Evolutionary conservation across 495 filamentous ascomycete genomes (phyloP).

Genomic region (Pseudevernia furfuracea): DNA sequence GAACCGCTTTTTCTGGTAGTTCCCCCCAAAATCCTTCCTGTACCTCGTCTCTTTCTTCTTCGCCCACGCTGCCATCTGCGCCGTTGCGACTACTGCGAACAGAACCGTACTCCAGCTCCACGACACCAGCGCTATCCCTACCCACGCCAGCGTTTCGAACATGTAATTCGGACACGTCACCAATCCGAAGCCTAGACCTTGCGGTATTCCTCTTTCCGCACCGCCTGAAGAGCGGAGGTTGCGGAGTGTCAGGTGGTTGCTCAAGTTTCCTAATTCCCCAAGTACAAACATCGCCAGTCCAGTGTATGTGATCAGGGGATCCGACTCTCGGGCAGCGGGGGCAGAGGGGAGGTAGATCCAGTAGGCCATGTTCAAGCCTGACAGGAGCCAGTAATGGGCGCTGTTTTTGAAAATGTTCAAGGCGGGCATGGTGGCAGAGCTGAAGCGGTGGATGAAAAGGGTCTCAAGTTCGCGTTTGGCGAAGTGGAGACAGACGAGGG

Average conservation of each 20-base stretch:
- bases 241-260: constrained; percentile 68
- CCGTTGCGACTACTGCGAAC: constrained; percentile 59
- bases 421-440: constrained; percentile 82
- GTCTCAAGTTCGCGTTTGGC: constrained; percentile 93
- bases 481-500: constrained; percentile 56
- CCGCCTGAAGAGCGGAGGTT: constrained; percentile 61
- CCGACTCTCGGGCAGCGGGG: constrained; percentile 41
- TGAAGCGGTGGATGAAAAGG: constrained; percentile 91
- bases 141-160: constrained; percentile 83
- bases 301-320: constrained; percentile 46
- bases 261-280: constrained; percentile 71
- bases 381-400: constrained; percentile 80
- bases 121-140: constrained; percentile 65
- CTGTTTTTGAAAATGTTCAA: constrained; percentile 86
- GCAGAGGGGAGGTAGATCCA: constrained; percentile 74
- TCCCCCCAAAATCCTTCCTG: constrained; percentile 78
- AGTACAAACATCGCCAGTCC: constrained; percentile 64
- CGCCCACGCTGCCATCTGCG: constrained; percentile 80
- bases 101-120: constrained; percentile 66
- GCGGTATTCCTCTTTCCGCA: constrained; percentile 79
- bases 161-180: constrained; percentile 98
- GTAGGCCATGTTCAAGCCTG: constrained; percentile 74
- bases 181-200: constrained; percentile 71
- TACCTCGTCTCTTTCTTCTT: constrained; percentile 87
- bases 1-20: constrained; percentile 82